These are phyloP conservation scores for Claviceps humidiphila DNA, from an alignment of 2,329 filamentous ascomycete genomes.

Conservation along the genomic window DNA sequence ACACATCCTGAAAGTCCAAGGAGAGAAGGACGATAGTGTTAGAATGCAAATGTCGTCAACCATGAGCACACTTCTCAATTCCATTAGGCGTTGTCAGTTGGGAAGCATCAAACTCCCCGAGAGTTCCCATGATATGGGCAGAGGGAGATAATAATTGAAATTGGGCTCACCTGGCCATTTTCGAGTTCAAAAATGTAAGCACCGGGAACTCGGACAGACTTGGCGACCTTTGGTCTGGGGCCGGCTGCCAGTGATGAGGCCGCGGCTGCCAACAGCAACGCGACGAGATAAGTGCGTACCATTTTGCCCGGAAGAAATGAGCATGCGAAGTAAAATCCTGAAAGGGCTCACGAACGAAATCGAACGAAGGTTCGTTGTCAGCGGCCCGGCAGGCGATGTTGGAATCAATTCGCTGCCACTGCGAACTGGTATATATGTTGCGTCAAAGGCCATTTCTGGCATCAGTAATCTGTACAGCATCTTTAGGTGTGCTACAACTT, in stretches of 20 bases:
- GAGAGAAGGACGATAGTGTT: background rate
- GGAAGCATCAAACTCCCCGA: background rate
- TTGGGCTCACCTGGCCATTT: constrained; percentile 8
- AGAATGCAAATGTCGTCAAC: background rate
- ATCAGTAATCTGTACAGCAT: too few relatives aligned
- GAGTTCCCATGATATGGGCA: background rate
- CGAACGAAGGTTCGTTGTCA: background rate
- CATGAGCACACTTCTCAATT: background rate
- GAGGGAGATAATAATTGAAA: background rate
- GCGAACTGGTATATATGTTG: too few relatives aligned
- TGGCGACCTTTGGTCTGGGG: background rate
- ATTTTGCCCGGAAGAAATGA: background rate
- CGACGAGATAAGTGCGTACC: constrained; percentile 9
- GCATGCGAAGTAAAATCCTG: background rate
- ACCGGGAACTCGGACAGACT: constrained; percentile 6
- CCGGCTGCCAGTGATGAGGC: constrained; percentile 5
- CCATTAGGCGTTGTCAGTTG: background rate
- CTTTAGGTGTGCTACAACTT: too few relatives aligned
- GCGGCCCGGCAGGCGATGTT: too few relatives aligned
- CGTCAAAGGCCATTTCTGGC: too few relatives aligned
- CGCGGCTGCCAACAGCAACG: constrained; percentile 7
- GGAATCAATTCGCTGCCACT: too few relatives aligned
- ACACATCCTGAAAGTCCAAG: constrained; percentile 6
- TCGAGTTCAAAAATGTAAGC: constrained; percentile 12
- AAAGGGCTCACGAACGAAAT: too few relatives aligned